A percentile compares a stretch with the other conserved stretches of the same genome.
phyloP scores from a whole-genome alignment of 768 basidiomycete genomes.

The Melanogaster broomeanus region DNA sequence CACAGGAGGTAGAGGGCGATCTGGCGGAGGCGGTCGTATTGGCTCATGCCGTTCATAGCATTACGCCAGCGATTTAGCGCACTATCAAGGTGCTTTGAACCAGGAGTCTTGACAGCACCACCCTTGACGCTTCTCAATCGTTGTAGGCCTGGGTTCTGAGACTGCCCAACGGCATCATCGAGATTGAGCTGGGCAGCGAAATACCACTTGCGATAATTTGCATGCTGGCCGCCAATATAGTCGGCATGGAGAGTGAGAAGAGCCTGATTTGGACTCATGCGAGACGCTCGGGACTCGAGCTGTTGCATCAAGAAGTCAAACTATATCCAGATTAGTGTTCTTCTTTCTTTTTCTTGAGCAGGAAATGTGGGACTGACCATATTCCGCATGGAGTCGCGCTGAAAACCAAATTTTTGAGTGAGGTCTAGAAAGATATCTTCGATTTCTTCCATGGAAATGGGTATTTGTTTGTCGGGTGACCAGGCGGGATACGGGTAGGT shows the following conservation, averaged over 20 bases:
- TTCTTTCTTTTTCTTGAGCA: not conserved
- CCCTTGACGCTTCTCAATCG: conserved; percentile 83
- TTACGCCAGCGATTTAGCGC: conserved; percentile 95
- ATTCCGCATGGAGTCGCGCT: conserved; percentile 93
- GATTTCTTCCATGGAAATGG: conserved; percentile 96
- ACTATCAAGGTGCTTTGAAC: conserved; percentile 85
- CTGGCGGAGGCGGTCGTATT: conserved; percentile 96
- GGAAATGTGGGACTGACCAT: conserved; percentile 56
- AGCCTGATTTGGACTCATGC: conserved; percentile 96
- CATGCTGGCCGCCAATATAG: conserved; percentile 98
- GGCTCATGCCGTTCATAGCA: conserved; percentile 99
- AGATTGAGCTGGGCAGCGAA: conserved; percentile 99
- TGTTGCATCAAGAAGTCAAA: conserved; percentile 99
- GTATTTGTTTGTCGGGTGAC: conserved; percentile 90
- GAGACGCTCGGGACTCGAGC: conserved; percentile 96
- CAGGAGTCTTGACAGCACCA: conserved; percentile 48
- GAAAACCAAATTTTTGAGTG: conserved; percentile 98
- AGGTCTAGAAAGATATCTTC: conserved; percentile 99
- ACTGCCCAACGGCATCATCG: conserved; percentile 96
- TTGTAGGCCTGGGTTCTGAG: conserved; percentile 90
- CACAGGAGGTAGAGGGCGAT: conserved; percentile 94
- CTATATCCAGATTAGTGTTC: conserved; percentile 36
- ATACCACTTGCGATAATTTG: conserved; percentile 99
- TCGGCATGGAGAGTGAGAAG: conserved; percentile 96
- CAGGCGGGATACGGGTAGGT: conserved; percentile 91